These are phyloP conservation scores for Lentinula sp. DNA, from an alignment of 768 basidiomycete genomes.

Conservation along the genomic window DNA sequence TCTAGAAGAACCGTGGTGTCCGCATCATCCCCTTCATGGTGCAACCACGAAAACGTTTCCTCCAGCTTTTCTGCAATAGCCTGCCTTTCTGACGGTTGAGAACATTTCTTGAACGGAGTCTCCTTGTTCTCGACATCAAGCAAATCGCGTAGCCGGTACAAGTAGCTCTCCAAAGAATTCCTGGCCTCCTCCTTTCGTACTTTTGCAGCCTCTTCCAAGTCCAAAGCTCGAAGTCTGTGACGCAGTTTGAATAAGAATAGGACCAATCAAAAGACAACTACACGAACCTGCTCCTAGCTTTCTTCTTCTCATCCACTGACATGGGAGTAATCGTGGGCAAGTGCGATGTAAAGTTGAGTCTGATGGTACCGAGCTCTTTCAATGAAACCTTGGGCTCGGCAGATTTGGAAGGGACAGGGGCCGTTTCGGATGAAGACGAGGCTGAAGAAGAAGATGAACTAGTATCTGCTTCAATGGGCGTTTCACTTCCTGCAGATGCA, in stretches of 20 bases:
- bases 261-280: background rate
- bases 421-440: slow-evolving; percentile 30
- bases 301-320: slow-evolving; percentile 70
- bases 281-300: slow-evolving; percentile 64
- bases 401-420: slow-evolving; percentile 28
- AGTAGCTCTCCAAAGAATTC: slow-evolving; percentile 86
- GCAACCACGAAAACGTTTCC: slow-evolving; percentile 78
- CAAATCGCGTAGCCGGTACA: slow-evolving; percentile 87
- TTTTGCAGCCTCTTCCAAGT: slow-evolving; percentile 72
- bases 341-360: slow-evolving; percentile 55
- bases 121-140: slow-evolving; percentile 59
- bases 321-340: slow-evolving; percentile 71
- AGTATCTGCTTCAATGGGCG: slow-evolving; percentile 27
- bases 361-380: slow-evolving; percentile 53
- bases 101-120: slow-evolving; percentile 82
- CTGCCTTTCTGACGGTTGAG: slow-evolving; percentile 63
- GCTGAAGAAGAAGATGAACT: slow-evolving; percentile 27
- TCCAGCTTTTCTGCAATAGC: slow-evolving; percentile 61
- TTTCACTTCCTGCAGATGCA: slow-evolving; percentile 32
- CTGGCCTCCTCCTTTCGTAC: slow-evolving; percentile 81
- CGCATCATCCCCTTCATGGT: slow-evolving; percentile 78
- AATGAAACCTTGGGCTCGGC: slow-evolving; percentile 23
- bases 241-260: background rate
- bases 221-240: slow-evolving; percentile 70
- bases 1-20: slow-evolving; percentile 68